Evolutionary conservation across 148 eudicot species (phyloP).

Genomic region (Rhododendron simsii): DNA sequence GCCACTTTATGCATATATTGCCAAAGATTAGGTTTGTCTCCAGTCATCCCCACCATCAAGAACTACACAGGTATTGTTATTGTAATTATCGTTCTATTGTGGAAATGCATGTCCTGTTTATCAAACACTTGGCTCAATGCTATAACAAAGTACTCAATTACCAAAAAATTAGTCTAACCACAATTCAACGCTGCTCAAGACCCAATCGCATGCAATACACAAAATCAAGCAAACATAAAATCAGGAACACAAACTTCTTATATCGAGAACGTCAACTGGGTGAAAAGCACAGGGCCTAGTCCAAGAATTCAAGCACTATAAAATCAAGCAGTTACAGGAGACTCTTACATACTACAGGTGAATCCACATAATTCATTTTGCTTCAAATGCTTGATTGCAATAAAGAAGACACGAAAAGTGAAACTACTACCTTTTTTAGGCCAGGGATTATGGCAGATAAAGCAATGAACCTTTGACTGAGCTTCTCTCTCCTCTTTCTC

Average conservation of each 20-base stretch:
- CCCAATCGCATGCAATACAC: neutral
- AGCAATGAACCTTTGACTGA: slow-evolving; percentile 55
- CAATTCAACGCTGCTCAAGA: neutral
- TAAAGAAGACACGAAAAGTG: neutral
- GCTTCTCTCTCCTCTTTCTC: slow-evolving; percentile 59
- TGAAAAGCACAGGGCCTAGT: neutral
- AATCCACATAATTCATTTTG: neutral
- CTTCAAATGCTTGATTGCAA: neutral
- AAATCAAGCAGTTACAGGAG: neutral
- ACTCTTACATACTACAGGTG: neutral
- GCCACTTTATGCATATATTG: neutral
- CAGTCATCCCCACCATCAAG: neutral
- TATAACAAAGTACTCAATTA: neutral
- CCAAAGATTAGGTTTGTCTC: neutral
- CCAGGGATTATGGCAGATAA: slow-evolving; percentile 63
- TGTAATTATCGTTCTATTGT: neutral
- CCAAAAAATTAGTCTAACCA: neutral
- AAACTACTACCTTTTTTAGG: slow-evolving; percentile 54
- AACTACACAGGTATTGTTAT: neutral
- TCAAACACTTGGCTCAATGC: neutral
- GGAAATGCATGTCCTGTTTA: neutral
- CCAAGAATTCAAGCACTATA: neutral
- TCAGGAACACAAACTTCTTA: neutral
- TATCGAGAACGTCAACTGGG: neutral
- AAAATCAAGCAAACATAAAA: neutral